These are phyloP conservation scores for Botryotinia globosa DNA, from an alignment of 2,329 filamentous ascomycete species.

Conservation along the genomic window DNA sequence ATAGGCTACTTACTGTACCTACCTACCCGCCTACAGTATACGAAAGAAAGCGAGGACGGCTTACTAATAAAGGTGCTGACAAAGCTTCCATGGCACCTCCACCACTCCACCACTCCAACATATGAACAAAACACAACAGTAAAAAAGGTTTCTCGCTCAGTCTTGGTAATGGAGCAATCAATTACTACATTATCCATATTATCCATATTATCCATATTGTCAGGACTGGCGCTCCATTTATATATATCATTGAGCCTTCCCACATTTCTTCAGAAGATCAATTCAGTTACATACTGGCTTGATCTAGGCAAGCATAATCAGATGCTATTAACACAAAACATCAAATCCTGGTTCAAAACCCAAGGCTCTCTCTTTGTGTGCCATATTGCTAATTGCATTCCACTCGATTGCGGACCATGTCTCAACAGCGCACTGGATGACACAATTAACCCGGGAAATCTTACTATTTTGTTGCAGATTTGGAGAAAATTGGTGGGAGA, in stretches of 20 bases:
- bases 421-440: not conserved
- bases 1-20: not conserved
- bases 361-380: not conserved
- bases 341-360: not conserved
- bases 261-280: not conserved
- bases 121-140: not conserved
- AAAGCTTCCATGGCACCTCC: not conserved
- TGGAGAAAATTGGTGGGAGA: not conserved
- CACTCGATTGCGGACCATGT: not conserved
- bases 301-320: not conserved
- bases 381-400: not conserved
- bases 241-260: not conserved
- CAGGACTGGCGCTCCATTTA: not conserved
- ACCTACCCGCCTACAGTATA: not conserved
- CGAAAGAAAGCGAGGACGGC: not conserved
- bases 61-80: constrained; percentile 1
- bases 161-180: not conserved
- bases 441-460: not conserved
- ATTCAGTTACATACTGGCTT: not conserved
- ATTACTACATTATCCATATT: not conserved
- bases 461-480: not conserved
- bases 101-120: not conserved
- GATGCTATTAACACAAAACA: not conserved
- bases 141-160: not conserved
- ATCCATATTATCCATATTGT: not conserved